These are phyloP conservation scores for Fusarium praegraminearum DNA, from an alignment of 2,329 filamentous ascomycete species.

Conservation along the genomic window DNA sequence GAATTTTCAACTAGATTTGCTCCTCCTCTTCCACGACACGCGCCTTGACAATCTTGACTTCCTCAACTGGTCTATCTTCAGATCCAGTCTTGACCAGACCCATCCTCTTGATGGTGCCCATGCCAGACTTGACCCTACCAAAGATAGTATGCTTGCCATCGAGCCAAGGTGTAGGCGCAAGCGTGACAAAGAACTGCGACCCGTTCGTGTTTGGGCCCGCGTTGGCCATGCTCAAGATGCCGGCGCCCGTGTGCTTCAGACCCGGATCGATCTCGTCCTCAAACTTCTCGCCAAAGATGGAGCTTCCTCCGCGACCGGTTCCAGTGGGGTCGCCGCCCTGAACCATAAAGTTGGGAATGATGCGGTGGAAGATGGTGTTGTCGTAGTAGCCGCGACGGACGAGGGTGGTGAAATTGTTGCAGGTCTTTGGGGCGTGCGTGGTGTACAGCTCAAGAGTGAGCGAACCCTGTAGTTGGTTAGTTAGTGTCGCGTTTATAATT, in stretches of 20 bases:
- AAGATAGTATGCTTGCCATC: slow-evolving; percentile 99
- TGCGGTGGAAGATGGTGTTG: slow-evolving; percentile 86
- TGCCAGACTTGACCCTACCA: slow-evolving; percentile 85
- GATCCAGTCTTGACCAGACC: slow-evolving; percentile 85
- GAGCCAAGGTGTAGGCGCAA: slow-evolving; percentile 94
- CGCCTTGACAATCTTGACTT: slow-evolving; percentile 83
- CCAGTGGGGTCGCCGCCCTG: slow-evolving; percentile 95
- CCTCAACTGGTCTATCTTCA: slow-evolving; percentile 84
- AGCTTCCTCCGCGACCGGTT: slow-evolving; percentile 87
- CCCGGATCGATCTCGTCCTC: slow-evolving; percentile 85
- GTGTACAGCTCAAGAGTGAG: slow-evolving; percentile 92
- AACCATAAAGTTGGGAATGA: slow-evolving; percentile 97
- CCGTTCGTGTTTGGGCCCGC: slow-evolving; percentile 93
- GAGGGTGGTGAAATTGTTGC: slow-evolving; percentile 87
- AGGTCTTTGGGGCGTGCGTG: slow-evolving; percentile 87
- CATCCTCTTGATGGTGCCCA: slow-evolving; percentile 87
- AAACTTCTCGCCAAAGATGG: slow-evolving; percentile 94
- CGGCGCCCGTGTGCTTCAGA: slow-evolving; percentile 92
- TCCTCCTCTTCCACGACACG: slow-evolving; percentile 73
- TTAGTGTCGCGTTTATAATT: background rate
- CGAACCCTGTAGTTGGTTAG: slow-evolving; percentile 69
- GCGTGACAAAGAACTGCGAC: slow-evolving; percentile 94
- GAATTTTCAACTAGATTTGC: slow-evolving; percentile 26
- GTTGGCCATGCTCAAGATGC: slow-evolving; percentile 97
- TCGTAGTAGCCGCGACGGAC: slow-evolving; percentile 89